phyloP scores from a whole-genome alignment of 2,329 filamentous ascomycete genomes.

The Cordyceps javanica region DNA sequence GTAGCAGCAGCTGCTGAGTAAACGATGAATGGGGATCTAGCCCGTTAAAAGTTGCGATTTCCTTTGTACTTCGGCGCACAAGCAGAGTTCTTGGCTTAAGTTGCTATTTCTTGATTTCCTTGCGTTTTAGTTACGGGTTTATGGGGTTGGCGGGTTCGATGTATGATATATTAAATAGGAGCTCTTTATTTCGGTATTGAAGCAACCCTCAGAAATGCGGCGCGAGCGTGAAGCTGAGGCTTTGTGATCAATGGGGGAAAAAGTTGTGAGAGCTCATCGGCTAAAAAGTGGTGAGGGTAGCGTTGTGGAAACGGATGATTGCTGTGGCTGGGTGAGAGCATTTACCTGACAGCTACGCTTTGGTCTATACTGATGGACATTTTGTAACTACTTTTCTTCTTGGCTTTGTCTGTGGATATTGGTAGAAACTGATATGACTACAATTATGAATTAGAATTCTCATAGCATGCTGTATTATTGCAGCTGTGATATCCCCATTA shows the following conservation, averaged over 20 bases:
- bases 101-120: constrained; percentile 1
- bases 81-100: constrained; percentile 1
- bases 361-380: background rate
- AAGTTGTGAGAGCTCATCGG: background rate
- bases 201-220: background rate
- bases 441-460: background rate
- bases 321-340: background rate
- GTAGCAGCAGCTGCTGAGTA: constrained; percentile 7
- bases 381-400: background rate
- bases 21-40: background rate
- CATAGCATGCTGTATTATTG: too few species aligned
- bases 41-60: background rate
- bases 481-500: background rate
- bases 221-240: background rate
- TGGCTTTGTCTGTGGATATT: background rate
- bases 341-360: background rate
- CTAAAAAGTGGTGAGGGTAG: background rate
- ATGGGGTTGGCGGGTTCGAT: constrained; percentile 9
- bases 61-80: constrained; percentile 9
- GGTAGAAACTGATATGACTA: background rate
- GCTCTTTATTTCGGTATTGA: constrained; percentile 4
- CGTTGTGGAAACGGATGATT: background rate
- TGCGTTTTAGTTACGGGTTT: background rate
- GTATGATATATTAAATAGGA: constrained; percentile 13
- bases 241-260: background rate